Base-by-base conservation (phyloP, 345 rosid species). In the Sonneratia alba region DNA sequence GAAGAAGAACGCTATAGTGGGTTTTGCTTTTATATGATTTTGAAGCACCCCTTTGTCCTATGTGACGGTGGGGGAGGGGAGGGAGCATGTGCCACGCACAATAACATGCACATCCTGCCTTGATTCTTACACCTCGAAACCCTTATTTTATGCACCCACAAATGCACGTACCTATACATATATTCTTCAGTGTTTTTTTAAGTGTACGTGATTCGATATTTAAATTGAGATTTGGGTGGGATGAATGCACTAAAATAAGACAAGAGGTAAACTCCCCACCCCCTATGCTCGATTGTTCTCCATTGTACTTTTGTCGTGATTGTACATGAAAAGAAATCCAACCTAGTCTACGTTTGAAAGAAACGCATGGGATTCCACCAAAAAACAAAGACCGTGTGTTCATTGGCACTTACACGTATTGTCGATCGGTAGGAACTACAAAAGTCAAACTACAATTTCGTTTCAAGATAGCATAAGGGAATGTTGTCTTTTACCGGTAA, bases 81-180 rank as follows among this genome's bases (percentile, higher is more conserved):
- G 67, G 67, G 37, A 0, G 69, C 74, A 72, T 63, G 74, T 72
- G 74, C 74, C 69, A 27, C 69, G 0, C 69, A 63, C 68, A 40
- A 67, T 27, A 16, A 32, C 74, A 12, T 59, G 2, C 36, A 59
- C 36, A 59, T 59, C n/a, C n/a, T 59, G 14, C 65, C 36, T 59
- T 59, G 65, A 59, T 59, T n/a, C 36, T 59, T 2, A 59, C 27
- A 9, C 65, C 65, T 59, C 3, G 32, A n/a, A 59, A n/a, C 18
- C 43, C 53, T 13, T 48, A 14, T 13, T 14, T 11, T 12, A 3
- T 48, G 53, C 32, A 27, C 32, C 32, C 32, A 27, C 32, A 27
- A 27, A 27, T 1, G 32, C 32, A 27, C 32, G 32, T 27, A 27
- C 1, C 32, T 1, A 27, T 27, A 27, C 32, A 27, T 27, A 27